Conservation (phyloP, 1,284 basidiomycete species). For the Rhodotorula sp. region DNA sequence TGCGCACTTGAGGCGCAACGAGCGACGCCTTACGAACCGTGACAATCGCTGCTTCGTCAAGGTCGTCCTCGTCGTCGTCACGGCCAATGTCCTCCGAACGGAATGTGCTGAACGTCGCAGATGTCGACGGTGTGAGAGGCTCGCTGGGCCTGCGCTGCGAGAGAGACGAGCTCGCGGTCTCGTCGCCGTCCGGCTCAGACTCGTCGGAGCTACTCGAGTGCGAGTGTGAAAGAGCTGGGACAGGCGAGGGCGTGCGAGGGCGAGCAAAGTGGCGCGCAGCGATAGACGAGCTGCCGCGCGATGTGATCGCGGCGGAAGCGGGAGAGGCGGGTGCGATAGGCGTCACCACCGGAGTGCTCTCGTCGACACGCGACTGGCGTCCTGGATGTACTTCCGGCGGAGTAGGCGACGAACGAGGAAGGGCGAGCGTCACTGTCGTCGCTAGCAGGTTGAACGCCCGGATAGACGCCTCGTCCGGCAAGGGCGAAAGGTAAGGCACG, state of each 20-base stretch:
- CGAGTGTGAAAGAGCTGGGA: not conserved
- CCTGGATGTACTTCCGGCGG: not conserved
- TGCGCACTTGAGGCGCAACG: constrained; percentile 13
- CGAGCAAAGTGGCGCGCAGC: not conserved
- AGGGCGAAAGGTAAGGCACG: constrained; percentile 16
- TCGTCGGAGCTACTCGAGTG: not conserved
- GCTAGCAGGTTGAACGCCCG: constrained; percentile 12
- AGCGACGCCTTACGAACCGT: constrained; percentile 18
- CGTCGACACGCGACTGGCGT: not conserved
- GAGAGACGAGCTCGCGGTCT: not conserved
- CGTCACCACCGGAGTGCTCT: constrained; percentile 11
- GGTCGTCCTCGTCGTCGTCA: not conserved
- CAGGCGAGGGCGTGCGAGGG: not conserved
- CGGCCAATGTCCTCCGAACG: not conserved
- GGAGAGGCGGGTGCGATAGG: not conserved
- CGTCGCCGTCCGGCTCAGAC: not conserved
- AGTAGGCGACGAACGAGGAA: not conserved
- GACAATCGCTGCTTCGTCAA: constrained; percentile 11
- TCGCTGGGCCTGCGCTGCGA: not conserved
- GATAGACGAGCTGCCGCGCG: not conserved
- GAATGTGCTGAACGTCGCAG: constrained; percentile 10
- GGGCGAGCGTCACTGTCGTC: constrained; percentile 6
- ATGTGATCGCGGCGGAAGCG: too few species aligned
- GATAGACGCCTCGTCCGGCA: constrained; percentile 7
- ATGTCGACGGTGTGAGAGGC: constrained; percentile 7